Evolutionary conservation across 805 yeast species (phyloP).

Genomic region (Priceomyces medius): DNA sequence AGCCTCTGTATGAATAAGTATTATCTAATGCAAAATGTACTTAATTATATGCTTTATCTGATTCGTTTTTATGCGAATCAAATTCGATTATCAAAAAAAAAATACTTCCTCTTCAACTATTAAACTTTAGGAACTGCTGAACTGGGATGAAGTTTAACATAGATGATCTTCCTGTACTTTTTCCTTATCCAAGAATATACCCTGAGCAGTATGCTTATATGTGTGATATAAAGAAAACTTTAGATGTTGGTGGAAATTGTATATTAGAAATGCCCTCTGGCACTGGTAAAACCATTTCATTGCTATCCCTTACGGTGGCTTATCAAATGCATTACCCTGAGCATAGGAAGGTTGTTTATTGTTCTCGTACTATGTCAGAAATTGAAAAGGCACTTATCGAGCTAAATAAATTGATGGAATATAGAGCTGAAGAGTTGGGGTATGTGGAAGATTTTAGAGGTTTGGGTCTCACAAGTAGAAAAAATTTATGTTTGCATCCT

Average conservation of each 20-base stretch:
- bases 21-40: no score
- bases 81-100: no score
- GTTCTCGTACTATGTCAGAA: slow-evolving; percentile 99
- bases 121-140: no score
- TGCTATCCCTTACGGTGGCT: slow-evolving; percentile 88
- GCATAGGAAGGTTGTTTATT: slow-evolving; percentile 88
- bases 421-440: slow-evolving; percentile 79
- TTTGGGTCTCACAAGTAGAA: slow-evolving; percentile 89
- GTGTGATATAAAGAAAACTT: slow-evolving; percentile 90
- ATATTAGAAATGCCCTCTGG: slow-evolving; percentile 99
- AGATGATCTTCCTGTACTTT: slow-evolving; percentile 92
- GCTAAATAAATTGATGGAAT: slow-evolving; percentile 83
- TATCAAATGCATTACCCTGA: slow-evolving; percentile 95
- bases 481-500: slow-evolving; percentile 91
- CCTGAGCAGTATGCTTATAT: slow-evolving; percentile 98
- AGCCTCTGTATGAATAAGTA: no score
- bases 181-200: slow-evolving; percentile 94
- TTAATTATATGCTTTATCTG: no score
- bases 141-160: slow-evolving; percentile 78
- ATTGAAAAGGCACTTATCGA: slow-evolving; percentile 96
- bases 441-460: slow-evolving; percentile 90
- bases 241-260: slow-evolving; percentile 96
- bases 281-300: slow-evolving; percentile 94
- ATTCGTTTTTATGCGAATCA: no score
- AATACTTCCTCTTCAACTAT: no score